phyloP scores from a whole-genome alignment of 2,329 filamentous ascomycete species.

The Aureobasidium mangrovei region DNA sequence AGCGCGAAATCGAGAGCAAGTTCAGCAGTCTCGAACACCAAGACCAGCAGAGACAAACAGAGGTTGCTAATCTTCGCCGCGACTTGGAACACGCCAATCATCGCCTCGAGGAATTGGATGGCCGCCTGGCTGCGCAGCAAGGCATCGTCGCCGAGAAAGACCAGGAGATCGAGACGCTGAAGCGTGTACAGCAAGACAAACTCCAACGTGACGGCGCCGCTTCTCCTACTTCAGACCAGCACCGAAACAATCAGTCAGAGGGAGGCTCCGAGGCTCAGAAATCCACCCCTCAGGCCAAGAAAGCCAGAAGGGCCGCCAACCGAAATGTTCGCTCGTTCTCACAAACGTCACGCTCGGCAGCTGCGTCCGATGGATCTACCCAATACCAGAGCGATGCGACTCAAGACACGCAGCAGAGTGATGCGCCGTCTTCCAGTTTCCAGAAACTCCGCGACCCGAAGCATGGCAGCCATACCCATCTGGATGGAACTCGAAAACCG shows the following conservation, averaged over 20 bases:
- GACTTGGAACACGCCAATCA: not conserved
- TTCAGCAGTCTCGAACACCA: not conserved
- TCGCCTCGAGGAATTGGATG: conserved; percentile 1
- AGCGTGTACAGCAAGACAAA: not conserved
- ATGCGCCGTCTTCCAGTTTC: not conserved
- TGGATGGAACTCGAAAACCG: not conserved
- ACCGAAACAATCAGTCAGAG: not conserved
- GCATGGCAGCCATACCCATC: not conserved
- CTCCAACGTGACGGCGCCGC: not conserved
- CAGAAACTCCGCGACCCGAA: not conserved
- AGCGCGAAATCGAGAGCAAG: not conserved
- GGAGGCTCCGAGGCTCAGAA: not conserved
- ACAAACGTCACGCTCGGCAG: not conserved
- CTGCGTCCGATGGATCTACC: not conserved
- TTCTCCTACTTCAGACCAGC: not conserved
- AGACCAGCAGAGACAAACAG: not conserved
- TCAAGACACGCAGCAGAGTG: not conserved
- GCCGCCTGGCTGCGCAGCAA: not conserved
- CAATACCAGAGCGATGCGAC: not conserved
- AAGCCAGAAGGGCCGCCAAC: conserved; percentile 4
- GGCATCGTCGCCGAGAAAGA: not conserved
- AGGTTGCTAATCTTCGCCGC: not conserved
- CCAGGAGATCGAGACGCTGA: not conserved
- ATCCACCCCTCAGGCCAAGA: not conserved
- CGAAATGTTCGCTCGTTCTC: not conserved